phyloP scores from a whole-genome alignment of 2,329 filamentous ascomycete species.

The Fusarium lyarnte region DNA sequence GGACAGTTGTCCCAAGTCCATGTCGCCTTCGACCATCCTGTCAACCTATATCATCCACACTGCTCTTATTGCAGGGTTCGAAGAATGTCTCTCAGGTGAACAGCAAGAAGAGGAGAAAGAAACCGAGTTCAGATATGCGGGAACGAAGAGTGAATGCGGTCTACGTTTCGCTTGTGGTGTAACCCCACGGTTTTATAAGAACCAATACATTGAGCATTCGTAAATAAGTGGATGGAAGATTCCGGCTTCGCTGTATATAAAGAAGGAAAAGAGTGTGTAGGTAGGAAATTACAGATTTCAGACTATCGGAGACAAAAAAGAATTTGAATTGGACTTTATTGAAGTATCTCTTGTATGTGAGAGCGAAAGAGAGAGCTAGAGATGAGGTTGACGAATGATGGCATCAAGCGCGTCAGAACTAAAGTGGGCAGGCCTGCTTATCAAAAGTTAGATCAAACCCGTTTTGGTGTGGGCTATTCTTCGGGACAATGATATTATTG shows the following conservation, averaged over 20 bases:
- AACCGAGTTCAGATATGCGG: background rate
- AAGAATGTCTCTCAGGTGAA: background rate
- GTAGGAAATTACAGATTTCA: background rate
- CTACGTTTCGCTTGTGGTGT: constrained; percentile 13
- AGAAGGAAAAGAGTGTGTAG: background rate
- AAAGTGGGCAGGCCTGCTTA: constrained; percentile 14
- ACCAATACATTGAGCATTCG: background rate
- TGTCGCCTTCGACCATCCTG: constrained; percentile 48
- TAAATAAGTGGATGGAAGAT: background rate
- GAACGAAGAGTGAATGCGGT: background rate
- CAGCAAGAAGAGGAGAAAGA: background rate
- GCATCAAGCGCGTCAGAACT: constrained; percentile 27
- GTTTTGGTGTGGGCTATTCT: constrained; percentile 27
- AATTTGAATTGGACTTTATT: background rate
- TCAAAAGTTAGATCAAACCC: constrained; percentile 15
- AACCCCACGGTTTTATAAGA: constrained; percentile 20
- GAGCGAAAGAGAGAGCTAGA: constrained; percentile 16
- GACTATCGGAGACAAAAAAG: background rate
- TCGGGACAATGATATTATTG: constrained; percentile 26
- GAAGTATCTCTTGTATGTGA: background rate
- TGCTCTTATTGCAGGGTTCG: background rate
- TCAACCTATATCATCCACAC: background rate
- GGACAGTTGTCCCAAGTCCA: constrained; percentile 75
- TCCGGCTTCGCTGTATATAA: background rate
- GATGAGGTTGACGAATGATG: constrained; percentile 21